Evolutionary conservation across 768 basidiomycete species (phyloP).

Genomic region (Kwoniella sp.): DNA sequence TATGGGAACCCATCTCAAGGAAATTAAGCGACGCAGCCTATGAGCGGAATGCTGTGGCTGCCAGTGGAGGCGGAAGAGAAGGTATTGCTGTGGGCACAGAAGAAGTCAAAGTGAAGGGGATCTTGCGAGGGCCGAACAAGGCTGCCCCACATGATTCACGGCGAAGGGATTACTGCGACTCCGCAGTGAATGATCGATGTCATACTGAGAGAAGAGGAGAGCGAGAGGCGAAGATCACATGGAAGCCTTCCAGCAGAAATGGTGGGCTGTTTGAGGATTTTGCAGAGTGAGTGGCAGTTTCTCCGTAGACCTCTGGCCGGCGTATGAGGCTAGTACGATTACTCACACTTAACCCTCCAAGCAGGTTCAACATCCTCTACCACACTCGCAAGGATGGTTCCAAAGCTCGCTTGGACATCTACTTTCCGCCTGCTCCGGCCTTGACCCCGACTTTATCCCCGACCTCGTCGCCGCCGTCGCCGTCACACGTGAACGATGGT

Average conservation of each 20-base stretch:
- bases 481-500: too few species aligned
- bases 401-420: background rate
- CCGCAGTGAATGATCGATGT: too few species aligned
- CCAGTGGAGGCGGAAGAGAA: too few species aligned
- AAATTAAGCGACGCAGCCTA: background rate
- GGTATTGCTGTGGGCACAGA: too few species aligned
- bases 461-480: background rate
- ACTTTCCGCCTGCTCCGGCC: background rate
- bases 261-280: constrained; percentile 1
- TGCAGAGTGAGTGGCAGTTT: background rate
- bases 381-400: background rate
- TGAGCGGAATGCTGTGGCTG: background rate
- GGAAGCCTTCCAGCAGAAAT: background rate
- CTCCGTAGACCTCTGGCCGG: too few species aligned
- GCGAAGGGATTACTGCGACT: too few species aligned
- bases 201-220: too few species aligned
- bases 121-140: too few species aligned
- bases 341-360: background rate
- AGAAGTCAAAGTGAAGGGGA: background rate
- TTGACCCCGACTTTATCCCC: background rate
- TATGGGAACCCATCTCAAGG: background rate
- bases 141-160: too few species aligned
- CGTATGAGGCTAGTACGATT: too few species aligned
- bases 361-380: constrained; percentile 3
- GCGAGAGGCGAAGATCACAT: background rate